Percentiles rank a stretch among this genome's conserved stretches.
Evolutionary conservation across 2,329 filamentous ascomycete species (phyloP).

Genomic region (Fusarium veterinarium): DNA sequence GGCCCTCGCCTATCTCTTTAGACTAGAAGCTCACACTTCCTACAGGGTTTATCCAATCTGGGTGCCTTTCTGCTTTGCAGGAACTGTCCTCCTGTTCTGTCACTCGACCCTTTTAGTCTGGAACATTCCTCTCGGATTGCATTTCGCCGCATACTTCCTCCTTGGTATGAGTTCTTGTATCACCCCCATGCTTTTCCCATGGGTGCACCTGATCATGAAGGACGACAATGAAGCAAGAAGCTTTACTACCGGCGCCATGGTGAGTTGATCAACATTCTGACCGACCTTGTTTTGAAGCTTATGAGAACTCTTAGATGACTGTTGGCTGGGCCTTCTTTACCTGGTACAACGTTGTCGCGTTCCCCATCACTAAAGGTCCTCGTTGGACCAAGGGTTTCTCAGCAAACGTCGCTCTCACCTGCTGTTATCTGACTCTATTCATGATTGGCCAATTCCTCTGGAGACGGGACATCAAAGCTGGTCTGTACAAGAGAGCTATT

Average conservation of each 20-base stretch:
- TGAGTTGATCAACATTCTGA: neutral
- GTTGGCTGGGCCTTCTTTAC: conserved; percentile 42
- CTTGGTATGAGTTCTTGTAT: conserved; percentile 38
- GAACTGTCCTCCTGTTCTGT: conserved; percentile 37
- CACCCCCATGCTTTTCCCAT: conserved; percentile 42
- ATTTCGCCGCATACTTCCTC: conserved; percentile 35
- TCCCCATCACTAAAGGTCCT: conserved; percentile 35
- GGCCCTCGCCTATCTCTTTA: no score
- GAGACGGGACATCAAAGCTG: conserved; percentile 44
- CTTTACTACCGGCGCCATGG: conserved; percentile 44
- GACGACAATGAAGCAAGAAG: conserved; percentile 31
- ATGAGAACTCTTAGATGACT: conserved; percentile 43
- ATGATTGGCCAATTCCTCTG: conserved; percentile 48
- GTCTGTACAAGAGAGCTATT: conserved; percentile 34
- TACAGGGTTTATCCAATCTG: conserved; percentile 35
- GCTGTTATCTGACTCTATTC: conserved; percentile 47
- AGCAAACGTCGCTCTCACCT: conserved; percentile 39
- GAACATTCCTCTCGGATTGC: conserved; percentile 38
- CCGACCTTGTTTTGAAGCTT: neutral
- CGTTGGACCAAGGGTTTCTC: conserved; percentile 42
- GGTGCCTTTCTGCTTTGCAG: conserved; percentile 44
- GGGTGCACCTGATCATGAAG: conserved; percentile 41
- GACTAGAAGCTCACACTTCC: no score
- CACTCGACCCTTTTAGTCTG: conserved; percentile 38
- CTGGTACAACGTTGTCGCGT: conserved; percentile 39